Evolutionary conservation across 129 eudicot species (phyloP).

Genomic region (Sambucus nigra): DNA sequence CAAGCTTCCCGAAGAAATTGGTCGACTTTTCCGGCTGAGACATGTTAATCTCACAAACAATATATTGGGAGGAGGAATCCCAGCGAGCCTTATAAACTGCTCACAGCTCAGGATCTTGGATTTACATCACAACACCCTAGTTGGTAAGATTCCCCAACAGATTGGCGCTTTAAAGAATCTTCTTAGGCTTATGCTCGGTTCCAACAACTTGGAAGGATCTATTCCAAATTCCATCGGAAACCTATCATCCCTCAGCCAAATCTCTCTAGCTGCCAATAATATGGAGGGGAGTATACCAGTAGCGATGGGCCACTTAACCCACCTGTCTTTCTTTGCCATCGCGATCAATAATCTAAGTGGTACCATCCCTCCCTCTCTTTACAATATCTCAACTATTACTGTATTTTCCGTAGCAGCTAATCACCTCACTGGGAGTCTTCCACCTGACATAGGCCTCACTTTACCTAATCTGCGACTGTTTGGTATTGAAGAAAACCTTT

Average conservation of each 20-base stretch:
- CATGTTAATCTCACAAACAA: slow-evolving; percentile 16
- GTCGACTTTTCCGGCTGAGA: slow-evolving; percentile 15
- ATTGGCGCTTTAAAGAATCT: slow-evolving; percentile 17
- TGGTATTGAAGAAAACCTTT: neutral
- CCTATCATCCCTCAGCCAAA: slow-evolving; percentile 13
- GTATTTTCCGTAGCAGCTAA: neutral
- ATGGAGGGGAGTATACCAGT: slow-evolving; percentile 27
- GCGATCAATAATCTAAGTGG: slow-evolving; percentile 17
- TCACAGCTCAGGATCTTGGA: slow-evolving; percentile 17
- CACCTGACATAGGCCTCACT: neutral
- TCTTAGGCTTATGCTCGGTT: slow-evolving; percentile 2
- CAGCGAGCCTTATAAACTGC: slow-evolving; percentile 13
- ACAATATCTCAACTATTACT: neutral
- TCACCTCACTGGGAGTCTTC: slow-evolving; percentile 3
- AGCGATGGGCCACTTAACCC: slow-evolving; percentile 10
- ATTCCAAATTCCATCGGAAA: slow-evolving; percentile 22
- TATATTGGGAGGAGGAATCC: slow-evolving; percentile 21
- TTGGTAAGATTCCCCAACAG: slow-evolving; percentile 19
- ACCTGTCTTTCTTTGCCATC: slow-evolving; percentile 11
- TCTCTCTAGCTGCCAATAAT: slow-evolving; percentile 7
- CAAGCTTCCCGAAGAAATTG: slow-evolving; percentile 22
- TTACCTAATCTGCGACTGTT: neutral
- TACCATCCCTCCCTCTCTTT: slow-evolving; percentile 6
- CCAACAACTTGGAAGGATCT: slow-evolving; percentile 20
- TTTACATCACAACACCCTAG: slow-evolving; percentile 15